Evolutionary conservation across 2,329 filamentous ascomycete species (phyloP).

Genomic region (Sphaerulina musiva): DNA sequence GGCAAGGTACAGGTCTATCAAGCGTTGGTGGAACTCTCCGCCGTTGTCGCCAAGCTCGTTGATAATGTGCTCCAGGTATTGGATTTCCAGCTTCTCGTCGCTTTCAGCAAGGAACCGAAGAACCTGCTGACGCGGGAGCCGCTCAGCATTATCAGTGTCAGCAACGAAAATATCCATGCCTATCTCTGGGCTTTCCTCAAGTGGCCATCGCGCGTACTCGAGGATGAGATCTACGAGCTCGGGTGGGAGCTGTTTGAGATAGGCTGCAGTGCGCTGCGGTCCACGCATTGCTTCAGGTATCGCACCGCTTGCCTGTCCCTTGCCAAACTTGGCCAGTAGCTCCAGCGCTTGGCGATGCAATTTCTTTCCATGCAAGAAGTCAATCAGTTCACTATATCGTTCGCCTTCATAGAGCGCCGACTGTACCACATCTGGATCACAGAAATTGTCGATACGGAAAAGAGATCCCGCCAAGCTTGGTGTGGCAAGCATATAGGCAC

Average conservation of each 20-base stretch:
- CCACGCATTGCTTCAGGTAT: conserved; percentile 60
- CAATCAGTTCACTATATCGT: conserved; percentile 88
- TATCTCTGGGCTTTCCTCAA: conserved; percentile 62
- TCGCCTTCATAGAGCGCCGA: conserved; percentile 83
- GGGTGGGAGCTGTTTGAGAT: conserved; percentile 81
- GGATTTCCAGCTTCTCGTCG: conserved; percentile 64
- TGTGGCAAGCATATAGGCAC: conserved; percentile 87
- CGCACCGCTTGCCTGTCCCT: conserved; percentile 42
- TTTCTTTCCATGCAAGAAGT: conserved; percentile 94
- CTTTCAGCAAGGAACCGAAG: conserved; percentile 66
- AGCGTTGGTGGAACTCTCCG: conserved; percentile 77
- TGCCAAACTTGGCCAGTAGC: conserved; percentile 73
- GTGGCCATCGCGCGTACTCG: conserved; percentile 84
- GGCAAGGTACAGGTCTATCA: conserved; percentile 66
- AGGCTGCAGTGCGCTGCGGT: conserved; percentile 74
- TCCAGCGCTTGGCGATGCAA: conserved; percentile 82
- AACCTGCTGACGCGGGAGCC: conserved; percentile 69
- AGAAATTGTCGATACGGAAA: conserved; percentile 95
- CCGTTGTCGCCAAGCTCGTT: conserved; percentile 76
- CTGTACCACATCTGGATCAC: conserved; percentile 90
- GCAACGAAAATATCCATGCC: conserved; percentile 91
- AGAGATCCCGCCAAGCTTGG: conserved; percentile 79
- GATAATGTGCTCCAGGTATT: conserved; percentile 87
- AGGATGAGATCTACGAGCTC: conserved; percentile 86
- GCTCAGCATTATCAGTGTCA: conserved; percentile 92